Evolutionary conservation across 1,139 yeast genomes (phyloP), one percentile per base, ranked within the genome.

Genomic region (Yarrowia galli): DNA sequence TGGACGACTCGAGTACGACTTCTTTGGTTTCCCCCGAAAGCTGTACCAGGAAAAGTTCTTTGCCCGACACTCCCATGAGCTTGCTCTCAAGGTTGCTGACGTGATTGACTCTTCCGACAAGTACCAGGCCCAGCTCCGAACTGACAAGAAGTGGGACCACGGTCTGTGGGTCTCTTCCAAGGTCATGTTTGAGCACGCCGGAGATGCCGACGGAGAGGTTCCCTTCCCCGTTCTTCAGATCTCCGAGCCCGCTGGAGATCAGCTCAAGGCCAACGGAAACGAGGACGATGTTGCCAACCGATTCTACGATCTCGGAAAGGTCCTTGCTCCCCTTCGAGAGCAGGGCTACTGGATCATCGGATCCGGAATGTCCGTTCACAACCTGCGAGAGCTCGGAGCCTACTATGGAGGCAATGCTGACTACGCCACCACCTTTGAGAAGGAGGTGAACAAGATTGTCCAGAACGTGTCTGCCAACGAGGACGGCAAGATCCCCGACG

Each of bases 321-420:
- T 80, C 0, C 78, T 90, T 68, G 75, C 83, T 45, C 78, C 80
- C 61, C 84, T 87, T 71, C 81, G 92, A 71, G 79, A 81, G 5
- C 78, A 84, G 67, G 81, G 84, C 73, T 80, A 90, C 78, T 51
- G 79, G 75, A 76, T 90, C 4, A 75, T 90, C 3, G 83, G 87
- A 69, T 88, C 93, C 0, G 96, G 96, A 3, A 88, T 89, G 90
- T 81, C 90, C 8, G 95, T 89, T n/a, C 96, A 90, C 77, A 90
- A 90, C 73, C 80, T 90, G 65, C 74, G 85, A 51, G 93, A 89
- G 42, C 67, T 68, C 23, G 71, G 71, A 54, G 83, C 15, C 38
- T 56, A 13, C 74, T 75, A 66, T 73, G 32, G 65, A 71, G 67
- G 73, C 58, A 74, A 79, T 2, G 73, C 83, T 74, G 84, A 88